phyloP scores from a whole-genome alignment of 495 filamentous ascomycete genomes.

The Xylaria palmicola region DNA sequence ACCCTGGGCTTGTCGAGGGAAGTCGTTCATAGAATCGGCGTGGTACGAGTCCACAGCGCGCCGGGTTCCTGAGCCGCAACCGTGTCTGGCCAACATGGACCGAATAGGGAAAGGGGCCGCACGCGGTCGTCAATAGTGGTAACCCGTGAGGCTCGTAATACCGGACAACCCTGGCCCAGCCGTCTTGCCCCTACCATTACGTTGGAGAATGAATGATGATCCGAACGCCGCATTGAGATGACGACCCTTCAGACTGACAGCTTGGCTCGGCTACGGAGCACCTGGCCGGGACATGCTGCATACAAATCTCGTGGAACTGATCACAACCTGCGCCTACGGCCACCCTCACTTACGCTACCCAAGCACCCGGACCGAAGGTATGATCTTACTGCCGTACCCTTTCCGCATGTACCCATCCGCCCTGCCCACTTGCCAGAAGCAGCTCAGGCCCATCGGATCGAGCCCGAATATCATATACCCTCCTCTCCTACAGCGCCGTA shows the following conservation, averaged over 20 bases:
- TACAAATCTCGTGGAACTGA: not conserved
- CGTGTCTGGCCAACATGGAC: not conserved
- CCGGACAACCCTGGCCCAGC: not conserved
- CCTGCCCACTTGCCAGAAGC: slow-evolving; percentile 4
- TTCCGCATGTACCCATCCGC: slow-evolving; percentile 1
- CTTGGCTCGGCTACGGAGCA: slow-evolving; percentile 3
- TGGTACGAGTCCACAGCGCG: not conserved
- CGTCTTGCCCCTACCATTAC: not conserved
- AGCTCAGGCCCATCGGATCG: slow-evolving; percentile 15
- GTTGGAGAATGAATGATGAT: not conserved
- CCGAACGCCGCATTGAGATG: slow-evolving; percentile 9
- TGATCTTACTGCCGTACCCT: slow-evolving; percentile 6
- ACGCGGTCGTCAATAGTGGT: not conserved
- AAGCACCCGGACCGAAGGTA: slow-evolving; percentile 5
- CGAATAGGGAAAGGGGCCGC: slow-evolving; percentile 7
- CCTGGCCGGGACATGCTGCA: slow-evolving; percentile 8
- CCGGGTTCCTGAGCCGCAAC: slow-evolving; percentile 14
- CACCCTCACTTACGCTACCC: slow-evolving; percentile 5
- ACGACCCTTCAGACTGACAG: not conserved
- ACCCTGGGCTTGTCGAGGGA: not conserved
- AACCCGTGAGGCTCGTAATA: slow-evolving; percentile 16
- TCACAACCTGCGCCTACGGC: not conserved
- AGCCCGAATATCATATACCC: slow-evolving; percentile 1
- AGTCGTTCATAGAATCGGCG: not conserved
- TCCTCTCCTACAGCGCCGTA: slow-evolving; percentile 1